Evolutionary conservation across 768 basidiomycete species (phyloP), one percentile per base, ranked within the genome.

Genomic region (Cystoderma amianthinum): DNA sequence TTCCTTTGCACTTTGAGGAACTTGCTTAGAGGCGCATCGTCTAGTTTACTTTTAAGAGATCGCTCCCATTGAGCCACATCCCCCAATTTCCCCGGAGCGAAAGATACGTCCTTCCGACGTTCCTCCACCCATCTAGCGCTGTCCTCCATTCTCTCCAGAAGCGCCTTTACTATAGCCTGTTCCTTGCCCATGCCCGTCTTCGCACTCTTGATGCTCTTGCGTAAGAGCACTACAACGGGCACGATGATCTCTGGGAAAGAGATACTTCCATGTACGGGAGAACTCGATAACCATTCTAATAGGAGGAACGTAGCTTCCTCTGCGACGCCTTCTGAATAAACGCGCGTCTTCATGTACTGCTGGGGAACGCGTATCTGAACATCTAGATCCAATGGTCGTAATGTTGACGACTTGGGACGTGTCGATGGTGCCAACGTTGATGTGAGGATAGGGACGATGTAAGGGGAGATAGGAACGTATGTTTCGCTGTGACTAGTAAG

Each of bases 211-310:
- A 94, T 51, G 41, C 76, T 71, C 48, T 85, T 83, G 33, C 80
- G 79, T 38, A 99, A 66, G 1, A 77, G 67, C 9, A 87, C 72
- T 12, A 81, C 63, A 25, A 93, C 66, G 2, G 94, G 93, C 10
- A 97, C 76, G 11, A 80, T 71, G 30, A 95, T 72, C 63, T 99
- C 96, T 2, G 96, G 95, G 71, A 96, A 98, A 1, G 90, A 90
- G 44, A 97, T 81, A 59, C 85, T 88, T 1, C 80, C 85, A 37
- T 89, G 85, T 1, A 94, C 80, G 0, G 77, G 65, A 6, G 63
- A 49, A 22, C 78, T 81, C 21, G 80, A 71, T 40, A 92, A 77
- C 80, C 87, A 92, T 53, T 93, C 91, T 1, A 81, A 82, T 17
- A 95, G 68, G 19, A 90, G 61, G 61, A 78, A 95, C 4, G 72